Base-by-base conservation (phyloP, 345 rosid species). In the Raphanus raphanistrum region DNA sequence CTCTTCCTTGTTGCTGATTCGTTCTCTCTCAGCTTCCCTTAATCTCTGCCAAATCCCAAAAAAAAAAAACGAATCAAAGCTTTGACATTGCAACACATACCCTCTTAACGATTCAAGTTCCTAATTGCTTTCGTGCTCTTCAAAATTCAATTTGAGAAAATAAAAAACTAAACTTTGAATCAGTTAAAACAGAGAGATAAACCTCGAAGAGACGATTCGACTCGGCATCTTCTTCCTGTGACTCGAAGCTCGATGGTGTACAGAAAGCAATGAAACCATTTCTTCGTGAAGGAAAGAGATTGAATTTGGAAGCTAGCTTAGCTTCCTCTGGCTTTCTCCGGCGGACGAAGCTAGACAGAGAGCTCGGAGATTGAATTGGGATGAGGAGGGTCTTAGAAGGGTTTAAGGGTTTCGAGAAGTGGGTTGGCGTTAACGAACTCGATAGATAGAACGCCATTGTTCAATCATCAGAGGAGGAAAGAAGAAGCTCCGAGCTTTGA, bases 1-100 rank as follows among this genome's bases (percentile, higher is more conserved):
- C 78, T 94, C 97, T 76, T 92, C 96, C 85, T 84, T 65, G 36
- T 87, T 80, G 74, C 83, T 84, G 43, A 92, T 82, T 70, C 98
- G 83, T 43, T 87, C 78, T 78, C 87, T 82, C 79, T 94, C 97
- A 3, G 84, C 86, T 58, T 92, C 89, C 63, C 84, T 88, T 82
- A 89, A 75, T 75, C 84, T 87, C 96, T 94, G 85, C 9, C 73
- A 70, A 69, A 69, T 32, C 5, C 36, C 74, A 41, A 61, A 17
- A 27, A 4, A 13, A 21, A 7, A 1, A 1, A 66, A 59, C 1
- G 0, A 21, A 21, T 8, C 26, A 68, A 63, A 61, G 31, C 54
- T 68, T 50, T n/a, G 52, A 65, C 16, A 63, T 28, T 41, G 31
- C 31, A 71, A 36, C 35, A 57, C 35, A 57, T 11, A 70, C 35